A percentile compares a stretch with the other conserved stretches of the same genome.
phyloP scores from a whole-genome alignment of 139 green algal species.

The Chlamydomonas incerta region DNA sequence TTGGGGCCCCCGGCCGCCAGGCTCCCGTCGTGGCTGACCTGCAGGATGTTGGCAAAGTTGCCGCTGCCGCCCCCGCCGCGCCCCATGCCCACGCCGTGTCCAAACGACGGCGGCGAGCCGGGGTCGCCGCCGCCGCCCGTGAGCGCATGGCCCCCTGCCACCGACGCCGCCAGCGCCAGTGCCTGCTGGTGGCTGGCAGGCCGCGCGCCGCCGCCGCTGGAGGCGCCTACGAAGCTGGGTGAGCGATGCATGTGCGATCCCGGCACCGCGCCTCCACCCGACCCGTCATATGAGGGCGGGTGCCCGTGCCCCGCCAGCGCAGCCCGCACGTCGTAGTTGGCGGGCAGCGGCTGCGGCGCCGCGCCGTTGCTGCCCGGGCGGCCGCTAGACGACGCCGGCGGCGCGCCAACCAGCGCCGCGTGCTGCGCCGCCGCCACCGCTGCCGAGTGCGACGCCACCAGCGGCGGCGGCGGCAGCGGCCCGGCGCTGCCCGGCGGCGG shows the following conservation, averaged over 20 bases:
- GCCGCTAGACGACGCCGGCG: background rate
- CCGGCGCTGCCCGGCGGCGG: background rate
- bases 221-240: background rate
- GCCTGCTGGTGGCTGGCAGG: background rate
- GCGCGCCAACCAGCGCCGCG: background rate
- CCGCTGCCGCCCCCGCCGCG: background rate
- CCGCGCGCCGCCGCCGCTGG: no score
- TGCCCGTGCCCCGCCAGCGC: background rate
- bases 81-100: background rate
- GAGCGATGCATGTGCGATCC: background rate
- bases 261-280: background rate
- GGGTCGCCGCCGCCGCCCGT: background rate
- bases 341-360: constrained; percentile 2
- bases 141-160: background rate
- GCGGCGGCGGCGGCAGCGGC: constrained; percentile 33
- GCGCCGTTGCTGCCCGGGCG: constrained; percentile 31
- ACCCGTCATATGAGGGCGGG: background rate
- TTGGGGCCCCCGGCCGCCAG: background rate
- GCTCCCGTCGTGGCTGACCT: background rate
- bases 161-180: background rate
- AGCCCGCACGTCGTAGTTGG: constrained; percentile 10
- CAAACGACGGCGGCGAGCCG: background rate
- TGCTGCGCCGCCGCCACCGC: background rate
- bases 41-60: background rate
- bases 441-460: constrained; percentile 10